Percentiles rank a stretch among this genome's conserved stretches.
These are phyloP conservation scores for Aurifilum marmelostoma DNA, from an alignment of 2,329 filamentous ascomycete genomes.

Conservation along the genomic window DNA sequence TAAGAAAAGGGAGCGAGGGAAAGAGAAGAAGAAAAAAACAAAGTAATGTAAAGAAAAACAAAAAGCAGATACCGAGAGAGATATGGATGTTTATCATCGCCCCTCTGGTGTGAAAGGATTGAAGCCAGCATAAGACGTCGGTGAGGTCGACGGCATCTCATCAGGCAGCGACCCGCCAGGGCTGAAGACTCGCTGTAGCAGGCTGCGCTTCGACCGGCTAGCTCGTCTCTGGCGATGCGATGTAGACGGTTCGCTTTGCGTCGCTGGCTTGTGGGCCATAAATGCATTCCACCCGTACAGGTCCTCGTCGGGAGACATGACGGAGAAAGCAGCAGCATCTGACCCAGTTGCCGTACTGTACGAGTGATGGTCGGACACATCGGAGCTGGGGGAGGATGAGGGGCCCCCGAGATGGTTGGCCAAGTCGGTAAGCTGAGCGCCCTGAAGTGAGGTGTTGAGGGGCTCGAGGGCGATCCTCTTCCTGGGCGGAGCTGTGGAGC, in stretches of 20 bases:
- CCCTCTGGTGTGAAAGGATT: slow-evolving; percentile 16
- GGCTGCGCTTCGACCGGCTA: slow-evolving; percentile 26
- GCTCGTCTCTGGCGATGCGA: slow-evolving; percentile 22
- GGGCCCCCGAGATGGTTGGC: slow-evolving; percentile 34
- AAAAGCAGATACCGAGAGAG: no score
- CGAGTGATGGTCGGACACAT: slow-evolving; percentile 23
- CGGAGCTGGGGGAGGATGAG: slow-evolving; percentile 17
- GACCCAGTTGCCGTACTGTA: slow-evolving; percentile 26
- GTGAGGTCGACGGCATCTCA: slow-evolving; percentile 14
- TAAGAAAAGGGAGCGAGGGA: not conserved
- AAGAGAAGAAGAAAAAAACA: not conserved
- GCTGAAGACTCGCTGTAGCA: slow-evolving; percentile 29
- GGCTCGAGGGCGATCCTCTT: slow-evolving; percentile 11
- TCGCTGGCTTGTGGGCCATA: slow-evolving; percentile 29
- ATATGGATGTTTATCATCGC: not conserved
- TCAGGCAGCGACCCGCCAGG: slow-evolving; percentile 17
- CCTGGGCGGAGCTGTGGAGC: slow-evolving; percentile 12
- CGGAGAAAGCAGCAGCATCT: slow-evolving; percentile 25
- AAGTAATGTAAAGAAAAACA: no score
- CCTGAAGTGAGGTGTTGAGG: slow-evolving; percentile 23
- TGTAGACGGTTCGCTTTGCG: slow-evolving; percentile 10
- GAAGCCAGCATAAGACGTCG: slow-evolving; percentile 10
- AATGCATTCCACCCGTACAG: slow-evolving; percentile 37
- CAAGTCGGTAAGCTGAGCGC: slow-evolving; percentile 38
- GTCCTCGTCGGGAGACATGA: slow-evolving; percentile 31